phyloP scores from a whole-genome alignment of 371 early-diverging fungal genomes.

The Mucor mucedo region DNA sequence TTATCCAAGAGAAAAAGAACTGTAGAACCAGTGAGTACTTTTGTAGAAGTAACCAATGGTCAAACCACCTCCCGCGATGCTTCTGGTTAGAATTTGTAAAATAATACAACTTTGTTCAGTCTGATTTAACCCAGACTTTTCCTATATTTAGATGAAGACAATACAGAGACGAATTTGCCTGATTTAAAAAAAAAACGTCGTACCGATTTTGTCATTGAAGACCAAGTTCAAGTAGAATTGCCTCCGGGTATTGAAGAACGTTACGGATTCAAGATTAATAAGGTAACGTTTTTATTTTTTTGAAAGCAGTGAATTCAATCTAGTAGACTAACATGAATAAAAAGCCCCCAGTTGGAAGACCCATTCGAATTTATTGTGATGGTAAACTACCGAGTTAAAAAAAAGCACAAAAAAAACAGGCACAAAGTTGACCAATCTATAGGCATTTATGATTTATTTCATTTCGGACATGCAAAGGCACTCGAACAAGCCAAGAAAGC shows the following conservation, averaged over 20 bases:
- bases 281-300: conserved; percentile 16
- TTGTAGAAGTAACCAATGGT: conserved; percentile 13
- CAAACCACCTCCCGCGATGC: conserved; percentile 38
- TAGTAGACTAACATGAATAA: no score
- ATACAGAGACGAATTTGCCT: conserved; percentile 18
- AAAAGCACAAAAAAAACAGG: no score
- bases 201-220: conserved; percentile 21
- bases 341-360: conserved; percentile 74
- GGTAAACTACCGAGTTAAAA: conserved; percentile 46
- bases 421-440: no score
- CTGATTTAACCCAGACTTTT: background rate
- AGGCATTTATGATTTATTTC: conserved; percentile 95
- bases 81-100: conserved; percentile 23
- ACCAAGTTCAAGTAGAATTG: conserved; percentile 18
- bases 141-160: conserved; percentile 30
- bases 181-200: conserved; percentile 23
- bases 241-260: conserved; percentile 35
- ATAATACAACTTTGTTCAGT: background rate
- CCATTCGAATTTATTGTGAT: conserved; percentile 90
- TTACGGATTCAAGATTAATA: conserved; percentile 38
- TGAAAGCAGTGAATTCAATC: background rate
- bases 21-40: conserved; percentile 7
- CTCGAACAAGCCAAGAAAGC: conserved; percentile 95
- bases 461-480: conserved; percentile 94
- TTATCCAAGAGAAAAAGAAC: conserved; percentile 21